Conservation (phyloP, 2,329 filamentous ascomycete genomes). For the Falciphora oryzae region DNA sequence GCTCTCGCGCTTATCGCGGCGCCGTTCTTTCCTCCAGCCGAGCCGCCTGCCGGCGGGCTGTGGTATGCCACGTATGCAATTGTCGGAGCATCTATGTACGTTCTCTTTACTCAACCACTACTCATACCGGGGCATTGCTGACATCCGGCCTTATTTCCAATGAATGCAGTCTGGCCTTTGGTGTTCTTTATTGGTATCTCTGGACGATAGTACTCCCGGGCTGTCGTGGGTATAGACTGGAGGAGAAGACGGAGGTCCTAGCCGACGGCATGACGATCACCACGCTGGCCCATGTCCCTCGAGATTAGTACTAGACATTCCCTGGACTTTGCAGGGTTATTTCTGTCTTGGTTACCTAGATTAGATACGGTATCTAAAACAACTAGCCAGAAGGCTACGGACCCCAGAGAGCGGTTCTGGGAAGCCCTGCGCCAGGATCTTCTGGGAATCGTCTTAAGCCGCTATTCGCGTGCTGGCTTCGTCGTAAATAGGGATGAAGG, state of each 20-base stretch:
- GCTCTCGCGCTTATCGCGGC: slow-evolving; percentile 51
- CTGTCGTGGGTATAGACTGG: slow-evolving; percentile 53
- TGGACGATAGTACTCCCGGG: slow-evolving; percentile 58
- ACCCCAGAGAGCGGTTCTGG: too few relatives aligned
- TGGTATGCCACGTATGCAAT: slow-evolving; percentile 51
- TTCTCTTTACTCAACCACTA: slow-evolving; percentile 13
- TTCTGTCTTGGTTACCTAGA: too few relatives aligned
- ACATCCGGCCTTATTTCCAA: neutral
- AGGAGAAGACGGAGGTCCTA: slow-evolving; percentile 54
- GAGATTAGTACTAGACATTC: too few relatives aligned
- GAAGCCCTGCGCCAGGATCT: too few relatives aligned
- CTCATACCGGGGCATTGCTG: neutral
- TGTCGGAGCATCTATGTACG: slow-evolving; percentile 48
- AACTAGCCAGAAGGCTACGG: too few relatives aligned
- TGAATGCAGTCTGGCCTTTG: slow-evolving; percentile 45
- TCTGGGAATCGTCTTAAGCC: too few relatives aligned
- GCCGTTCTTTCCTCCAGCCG: slow-evolving; percentile 55
- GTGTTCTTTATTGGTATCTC: slow-evolving; percentile 61
- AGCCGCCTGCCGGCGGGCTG: slow-evolving; percentile 36
- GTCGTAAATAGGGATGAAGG: too few relatives aligned
- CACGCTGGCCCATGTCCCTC: neutral
- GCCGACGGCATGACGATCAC: slow-evolving; percentile 62
- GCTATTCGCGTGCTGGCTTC: too few relatives aligned
- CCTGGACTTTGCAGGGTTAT: too few relatives aligned
- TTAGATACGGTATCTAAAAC: too few relatives aligned